Conservation (phyloP, 441 rosid genomes). For the Aleurites moluccanus region DNA sequence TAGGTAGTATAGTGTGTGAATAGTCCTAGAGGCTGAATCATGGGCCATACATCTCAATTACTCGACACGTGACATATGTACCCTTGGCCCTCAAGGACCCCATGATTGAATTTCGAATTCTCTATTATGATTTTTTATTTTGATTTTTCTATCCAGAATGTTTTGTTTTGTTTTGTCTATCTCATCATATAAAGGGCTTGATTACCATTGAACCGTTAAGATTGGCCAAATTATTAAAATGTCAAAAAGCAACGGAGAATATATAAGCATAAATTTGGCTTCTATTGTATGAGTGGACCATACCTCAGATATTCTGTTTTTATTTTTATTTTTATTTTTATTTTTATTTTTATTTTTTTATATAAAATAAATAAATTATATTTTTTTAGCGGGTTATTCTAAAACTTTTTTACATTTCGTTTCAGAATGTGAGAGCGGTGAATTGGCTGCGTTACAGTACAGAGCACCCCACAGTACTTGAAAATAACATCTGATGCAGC, state of each 20-base stretch:
- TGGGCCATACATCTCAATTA: constrained; percentile 43
- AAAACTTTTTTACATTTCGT: too few relatives aligned
- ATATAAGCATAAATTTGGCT: neutral
- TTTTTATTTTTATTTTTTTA: neutral
- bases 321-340: neutral
- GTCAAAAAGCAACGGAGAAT: neutral
- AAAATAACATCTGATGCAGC: constrained; percentile 25
- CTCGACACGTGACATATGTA: constrained; percentile 47
- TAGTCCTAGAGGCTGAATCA: constrained; percentile 23
- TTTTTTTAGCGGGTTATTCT: too few relatives aligned
- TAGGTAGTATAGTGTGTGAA: constrained; percentile 17
- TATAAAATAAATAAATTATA: too few relatives aligned
- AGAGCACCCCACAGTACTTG: neutral
- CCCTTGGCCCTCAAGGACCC: neutral
- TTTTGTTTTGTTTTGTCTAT: too few relatives aligned
- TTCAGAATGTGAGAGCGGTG: neutral
- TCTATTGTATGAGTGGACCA: neutral
- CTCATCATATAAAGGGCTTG: too few relatives aligned
- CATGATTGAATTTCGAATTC: neutral
- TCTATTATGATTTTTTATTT: neutral
- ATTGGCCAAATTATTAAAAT: neutral
- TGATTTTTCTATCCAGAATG: neutral
- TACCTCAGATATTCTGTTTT: neutral
- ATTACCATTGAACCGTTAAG: too few relatives aligned
- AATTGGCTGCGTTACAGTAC: neutral